A percentile compares a stretch with the other conserved stretches of the same genome.
Evolutionary conservation across 1,284 basidiomycete species (phyloP).

Genomic region (Pascua sp.): DNA sequence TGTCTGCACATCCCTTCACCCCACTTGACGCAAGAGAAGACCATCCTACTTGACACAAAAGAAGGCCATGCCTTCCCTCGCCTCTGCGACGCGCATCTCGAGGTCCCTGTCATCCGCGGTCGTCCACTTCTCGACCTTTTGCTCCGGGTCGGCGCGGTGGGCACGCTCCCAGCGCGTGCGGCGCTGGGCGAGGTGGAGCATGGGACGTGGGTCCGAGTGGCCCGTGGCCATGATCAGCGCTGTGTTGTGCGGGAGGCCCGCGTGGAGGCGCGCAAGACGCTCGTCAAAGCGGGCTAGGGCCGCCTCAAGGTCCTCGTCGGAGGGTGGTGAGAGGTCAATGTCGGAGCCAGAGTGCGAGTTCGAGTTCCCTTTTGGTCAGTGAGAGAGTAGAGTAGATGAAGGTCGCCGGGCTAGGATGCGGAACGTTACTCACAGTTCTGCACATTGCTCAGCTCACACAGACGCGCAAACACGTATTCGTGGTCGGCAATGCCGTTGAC

Average conservation of each 20-base stretch:
- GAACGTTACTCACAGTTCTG: slow-evolving; percentile 64
- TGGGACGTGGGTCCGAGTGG: slow-evolving; percentile 74
- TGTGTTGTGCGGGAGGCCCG: slow-evolving; percentile 67
- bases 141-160: slow-evolving; percentile 54
- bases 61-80: slow-evolving; percentile 76
- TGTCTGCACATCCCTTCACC: background rate
- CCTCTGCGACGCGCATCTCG: slow-evolving; percentile 70
- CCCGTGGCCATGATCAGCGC: slow-evolving; percentile 81
- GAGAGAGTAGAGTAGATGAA: background rate
- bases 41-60: slow-evolving; percentile 61
- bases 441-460: slow-evolving; percentile 69
- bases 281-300: slow-evolving; percentile 55
- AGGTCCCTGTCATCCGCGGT: slow-evolving; percentile 68
- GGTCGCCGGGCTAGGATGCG: background rate
- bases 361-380: slow-evolving; percentile 13
- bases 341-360: background rate
- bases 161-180: slow-evolving; percentile 69
- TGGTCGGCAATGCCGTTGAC: slow-evolving; percentile 62
- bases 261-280: slow-evolving; percentile 62
- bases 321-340: background rate
- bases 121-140: slow-evolving; percentile 62
- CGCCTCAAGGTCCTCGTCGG: slow-evolving; percentile 14
- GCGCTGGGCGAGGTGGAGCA: slow-evolving; percentile 65
- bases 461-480: slow-evolving; percentile 74
- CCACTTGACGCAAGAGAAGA: background rate